Evolutionary conservation across 352 stramenopile species (phyloP), one percentile per base, ranked within the genome.

Genomic region (Globisporangium alternatum): DNA sequence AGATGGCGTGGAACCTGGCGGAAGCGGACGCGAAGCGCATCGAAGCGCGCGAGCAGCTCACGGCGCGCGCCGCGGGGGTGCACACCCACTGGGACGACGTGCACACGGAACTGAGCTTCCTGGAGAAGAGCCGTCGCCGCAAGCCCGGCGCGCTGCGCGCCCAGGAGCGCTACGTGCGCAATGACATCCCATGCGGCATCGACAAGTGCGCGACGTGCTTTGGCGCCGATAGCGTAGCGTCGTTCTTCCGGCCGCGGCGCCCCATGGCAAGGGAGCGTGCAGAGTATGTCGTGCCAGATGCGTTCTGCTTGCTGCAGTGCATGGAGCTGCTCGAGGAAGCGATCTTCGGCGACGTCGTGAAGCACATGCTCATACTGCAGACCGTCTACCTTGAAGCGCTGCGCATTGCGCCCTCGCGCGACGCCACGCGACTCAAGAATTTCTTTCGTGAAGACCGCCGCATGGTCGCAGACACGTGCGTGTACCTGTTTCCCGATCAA

Each of bases 301-400:
- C 84, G 17, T 79, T 90, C 28, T 76, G 74, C 45, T 57, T 95
- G 51, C 44, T 91, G 49, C 81, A 89, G 67, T 90, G 83, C 57
- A 84, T 95, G 76, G 84, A 92, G 67, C 71, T 95, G 17, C 63
- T 93, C 17, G 77, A 91, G 44, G 76, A 90, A 19, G 61, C 67
- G 58, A 53, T 79, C 47, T 88, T 95, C 37, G 66, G 56, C 25
- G 60, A 60, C 19, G 65, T 67, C 1, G 75, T 68, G 3, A 64
- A 69, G 37, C 71, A 87, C 56, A 43, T 93, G 30, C 67, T 93
- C 21, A 74, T 95, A n/a, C 65, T 95, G 53, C 76, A 93, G 68
- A 91, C 78, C 12, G 84, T 91, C 13, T 64, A 84, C n/a, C 69
- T 81, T 39, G 71, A 83, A 43, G 83, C 86, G 51, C 54, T 92